These are phyloP conservation scores for Nicotiana tomentosiformis DNA, from an alignment of 257 asterid species.

Conservation along the genomic window DNA sequence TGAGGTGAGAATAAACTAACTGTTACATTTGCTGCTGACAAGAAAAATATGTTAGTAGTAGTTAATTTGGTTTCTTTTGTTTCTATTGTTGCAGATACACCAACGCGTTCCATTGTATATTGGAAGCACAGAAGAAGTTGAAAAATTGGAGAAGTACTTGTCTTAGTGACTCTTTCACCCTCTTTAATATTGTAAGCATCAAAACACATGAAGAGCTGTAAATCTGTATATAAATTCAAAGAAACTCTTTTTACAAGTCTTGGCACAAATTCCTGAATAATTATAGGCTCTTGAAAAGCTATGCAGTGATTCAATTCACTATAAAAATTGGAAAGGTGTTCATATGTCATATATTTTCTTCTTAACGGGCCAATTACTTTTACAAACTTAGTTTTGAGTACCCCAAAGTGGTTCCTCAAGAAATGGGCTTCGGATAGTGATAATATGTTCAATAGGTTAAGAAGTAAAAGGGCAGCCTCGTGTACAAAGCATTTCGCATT, in stretches of 20 bases:
- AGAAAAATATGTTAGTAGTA: neutral
- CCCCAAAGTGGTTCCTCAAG: neutral
- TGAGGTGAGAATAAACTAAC: conserved; percentile 5
- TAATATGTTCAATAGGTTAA: neutral
- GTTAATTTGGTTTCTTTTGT: neutral
- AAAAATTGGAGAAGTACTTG: conserved; percentile 73
- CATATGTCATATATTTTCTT: neutral
- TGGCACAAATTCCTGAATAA: neutral
- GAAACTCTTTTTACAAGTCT: neutral
- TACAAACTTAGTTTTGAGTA: neutral
- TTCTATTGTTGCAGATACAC: conserved; percentile 49
- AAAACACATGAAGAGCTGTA: neutral
- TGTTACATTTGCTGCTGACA: neutral
- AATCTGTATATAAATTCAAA: neutral
- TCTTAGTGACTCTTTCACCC: conserved; percentile 16
- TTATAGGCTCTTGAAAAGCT: neutral
- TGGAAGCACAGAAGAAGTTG: conserved; percentile 87
- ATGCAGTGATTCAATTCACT: neutral
- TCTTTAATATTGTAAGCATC: neutral
- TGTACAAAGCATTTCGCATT: no score
- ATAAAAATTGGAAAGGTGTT: neutral
- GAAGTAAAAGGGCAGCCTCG: no score
- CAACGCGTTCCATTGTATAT: conserved; percentile 82
- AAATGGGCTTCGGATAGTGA: neutral
- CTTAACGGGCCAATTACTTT: neutral